These are phyloP conservation scores for Yarrowia sp. DNA, from an alignment of 805 yeast species.

Conservation along the genomic window DNA sequence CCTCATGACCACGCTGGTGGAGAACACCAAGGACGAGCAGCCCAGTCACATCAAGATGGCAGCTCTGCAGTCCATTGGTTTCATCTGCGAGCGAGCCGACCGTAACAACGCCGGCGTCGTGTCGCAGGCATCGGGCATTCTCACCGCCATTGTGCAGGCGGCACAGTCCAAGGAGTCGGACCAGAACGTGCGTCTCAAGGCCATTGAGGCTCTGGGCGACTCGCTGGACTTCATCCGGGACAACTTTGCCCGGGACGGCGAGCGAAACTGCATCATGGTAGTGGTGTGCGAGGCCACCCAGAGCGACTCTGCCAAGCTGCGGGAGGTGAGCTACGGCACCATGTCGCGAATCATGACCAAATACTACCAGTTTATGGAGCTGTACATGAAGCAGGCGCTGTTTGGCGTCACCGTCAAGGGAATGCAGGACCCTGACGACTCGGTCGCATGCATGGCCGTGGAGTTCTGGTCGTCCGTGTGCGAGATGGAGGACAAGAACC, in stretches of 20 bases:
- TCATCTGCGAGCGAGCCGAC: constrained; percentile 92
- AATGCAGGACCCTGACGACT: constrained; percentile 79
- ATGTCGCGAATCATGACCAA: constrained; percentile 85
- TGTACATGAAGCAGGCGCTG: constrained; percentile 96
- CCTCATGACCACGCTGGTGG: constrained; percentile 76
- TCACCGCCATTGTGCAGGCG: constrained; percentile 95
- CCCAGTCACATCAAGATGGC: constrained; percentile 81
- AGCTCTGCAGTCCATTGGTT: constrained; percentile 85
- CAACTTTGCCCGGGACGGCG: constrained; percentile 90
- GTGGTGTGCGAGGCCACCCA: constrained; percentile 99
- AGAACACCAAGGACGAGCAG: constrained; percentile 75
- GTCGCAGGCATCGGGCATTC: constrained; percentile 83
- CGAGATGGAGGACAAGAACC: constrained; percentile 73
- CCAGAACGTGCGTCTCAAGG: constrained; percentile 74
- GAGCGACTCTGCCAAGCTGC: constrained; percentile 72
- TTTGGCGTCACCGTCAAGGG: constrained; percentile 83
- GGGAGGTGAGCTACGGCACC: constrained; percentile 94
- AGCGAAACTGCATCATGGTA: constrained; percentile 96
- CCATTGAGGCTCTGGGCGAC: constrained; percentile 85
- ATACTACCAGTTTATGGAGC: constrained; percentile 84
- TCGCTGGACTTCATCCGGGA: constrained; percentile 84
- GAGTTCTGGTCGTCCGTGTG: constrained; percentile 99
- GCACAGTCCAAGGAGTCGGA: constrained; percentile 81
- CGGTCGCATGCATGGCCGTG: constrained; percentile 95
- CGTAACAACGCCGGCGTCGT: constrained; percentile 73